Conservation (phyloP, 2,329 filamentous ascomycete genomes). For the Pseudopyrenochaeta lycopersici region DNA sequence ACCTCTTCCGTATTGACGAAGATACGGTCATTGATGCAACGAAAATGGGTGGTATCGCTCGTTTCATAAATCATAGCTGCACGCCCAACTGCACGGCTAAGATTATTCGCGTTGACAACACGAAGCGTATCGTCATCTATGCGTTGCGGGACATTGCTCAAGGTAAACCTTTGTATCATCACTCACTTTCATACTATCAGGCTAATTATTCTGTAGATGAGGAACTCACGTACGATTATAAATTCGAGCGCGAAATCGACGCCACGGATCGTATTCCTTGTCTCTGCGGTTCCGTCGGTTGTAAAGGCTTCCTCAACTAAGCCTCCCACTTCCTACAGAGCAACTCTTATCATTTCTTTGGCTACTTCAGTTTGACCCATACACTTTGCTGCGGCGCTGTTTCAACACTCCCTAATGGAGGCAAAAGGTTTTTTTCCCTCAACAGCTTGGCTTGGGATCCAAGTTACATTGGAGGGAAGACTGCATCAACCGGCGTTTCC, state of each 20-base stretch:
- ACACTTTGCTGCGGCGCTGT: constrained; percentile 6
- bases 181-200: too few relatives aligned
- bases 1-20: constrained; percentile 97
- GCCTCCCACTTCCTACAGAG: background rate
- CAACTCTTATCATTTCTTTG: background rate
- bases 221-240: constrained; percentile 99
- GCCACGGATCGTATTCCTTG: constrained; percentile 96
- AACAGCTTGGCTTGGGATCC: background rate
- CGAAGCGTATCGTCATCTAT: constrained; percentile 98
- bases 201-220: constrained; percentile 70
- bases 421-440: background rate
- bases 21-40: constrained; percentile 98
- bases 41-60: constrained; percentile 96
- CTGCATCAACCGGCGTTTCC: constrained; percentile 15
- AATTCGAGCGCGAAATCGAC: constrained; percentile 97
- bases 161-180: constrained; percentile 70
- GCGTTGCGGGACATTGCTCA: constrained; percentile 92
- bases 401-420: background rate
- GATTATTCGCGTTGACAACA: constrained; percentile 98
- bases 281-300: constrained; percentile 92
- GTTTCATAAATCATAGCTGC: constrained; percentile 99
- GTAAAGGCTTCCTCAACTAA: constrained; percentile 99
- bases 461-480: background rate
- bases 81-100: constrained; percentile 99
- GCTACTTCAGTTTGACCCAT: background rate